Evolutionary conservation across 2,329 filamentous ascomycete species (phyloP), one percentile per base, ranked within the genome.

Genomic region (Colletotrichum endophyticum): DNA sequence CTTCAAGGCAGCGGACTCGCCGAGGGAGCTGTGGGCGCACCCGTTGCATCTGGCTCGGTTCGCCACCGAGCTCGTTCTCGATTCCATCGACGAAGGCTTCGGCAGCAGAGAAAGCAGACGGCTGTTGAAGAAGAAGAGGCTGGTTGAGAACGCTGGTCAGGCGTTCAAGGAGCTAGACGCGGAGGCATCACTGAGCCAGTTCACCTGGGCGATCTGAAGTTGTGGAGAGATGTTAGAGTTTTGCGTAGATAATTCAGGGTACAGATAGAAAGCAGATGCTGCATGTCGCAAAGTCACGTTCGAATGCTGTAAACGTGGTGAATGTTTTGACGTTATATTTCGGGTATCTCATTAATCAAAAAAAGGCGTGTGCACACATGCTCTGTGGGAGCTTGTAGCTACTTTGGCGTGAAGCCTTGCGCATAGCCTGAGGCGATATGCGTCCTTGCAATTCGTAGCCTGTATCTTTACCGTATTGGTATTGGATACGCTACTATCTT

Each of bases 291-390:
- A 12, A 22, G 11, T 49, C 44, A 49, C 44, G 44, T n/a, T 3
- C 1, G 9, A 49, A 6, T 49, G 39, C 3, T 12, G 7, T n/a
- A n/a, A n/a, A 49, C 7, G 39, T 22, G 11, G n/a, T 22, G 44
- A 53, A 15, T 68, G 30, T 57, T 57, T 32, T 30, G 59, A 30
- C 66, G 27, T 59, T 68, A 27, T 44, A 62, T 53, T 68, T 57
- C 49, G 66, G 66, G 66, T 68, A 68, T 68, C 66, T 68, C 30
- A 30, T 68, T 68, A 59, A 30, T 68, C 28, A 59, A 8, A 30
- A 68, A 68, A 68, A 36, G 27, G 32, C 12, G 66, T 57, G 28
- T 9, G n/a, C 57, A 15, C 6, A 39, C 64, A 22, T 6, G 32
- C 16, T 11, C 2, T 19, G n/a, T 4, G 11, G 19, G 0, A 30